Evolutionary conservation across 192 early-diverging fungal genomes (phyloP), one percentile per base, ranked within the genome.

Genomic region (Coemansia sp.): DNA sequence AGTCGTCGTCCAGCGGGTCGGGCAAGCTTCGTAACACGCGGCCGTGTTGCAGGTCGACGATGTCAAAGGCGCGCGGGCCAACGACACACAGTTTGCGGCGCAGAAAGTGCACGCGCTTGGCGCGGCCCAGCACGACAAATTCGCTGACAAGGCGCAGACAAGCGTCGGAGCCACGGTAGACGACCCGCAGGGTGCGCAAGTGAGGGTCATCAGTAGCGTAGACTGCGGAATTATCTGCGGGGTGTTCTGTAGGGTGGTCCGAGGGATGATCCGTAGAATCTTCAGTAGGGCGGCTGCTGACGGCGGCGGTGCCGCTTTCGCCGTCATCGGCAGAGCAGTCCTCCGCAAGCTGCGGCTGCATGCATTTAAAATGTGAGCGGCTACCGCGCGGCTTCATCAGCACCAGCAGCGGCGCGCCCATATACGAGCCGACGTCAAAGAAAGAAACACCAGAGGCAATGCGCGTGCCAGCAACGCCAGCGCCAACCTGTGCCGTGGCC

Each of bases 41-140:
- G 22, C 65, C 68, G 32, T 63, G 69, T 27, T 71, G 73, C 8
- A 81, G 77, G 68, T 97, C 90, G n/a, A 98, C 92, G 61, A 98
- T 84, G 65, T 98, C 94, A 71, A 98, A 96, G n/a, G 93, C 91
- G 65, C 92, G 91, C 19, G 84, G 73, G 67, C 92, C 91, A 27
- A 93, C 94, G 7, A 98, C 87, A 73, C 90, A 94, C 25, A 98
- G 81, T 54, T 89, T 91, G 32, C 88, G 91, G 28, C 88, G 89
- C 60, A 95, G 73, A 56, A 92, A 93, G 66, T 95, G 88, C 47
- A 98, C 58, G 53, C 83, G 65, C 82, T 90, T 64, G 68, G 83
- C 61, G 76, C 89, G 50, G 74, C 86, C 66, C 76, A 71, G 51
- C 84, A 76, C 22, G 82, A 56, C 53, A 83, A 81, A 75, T 65